A percentile compares a stretch with the other conserved stretches of the same genome.
Conservation (phyloP, 306 rosid genomes). For the Phaseolus lunatus region DNA sequence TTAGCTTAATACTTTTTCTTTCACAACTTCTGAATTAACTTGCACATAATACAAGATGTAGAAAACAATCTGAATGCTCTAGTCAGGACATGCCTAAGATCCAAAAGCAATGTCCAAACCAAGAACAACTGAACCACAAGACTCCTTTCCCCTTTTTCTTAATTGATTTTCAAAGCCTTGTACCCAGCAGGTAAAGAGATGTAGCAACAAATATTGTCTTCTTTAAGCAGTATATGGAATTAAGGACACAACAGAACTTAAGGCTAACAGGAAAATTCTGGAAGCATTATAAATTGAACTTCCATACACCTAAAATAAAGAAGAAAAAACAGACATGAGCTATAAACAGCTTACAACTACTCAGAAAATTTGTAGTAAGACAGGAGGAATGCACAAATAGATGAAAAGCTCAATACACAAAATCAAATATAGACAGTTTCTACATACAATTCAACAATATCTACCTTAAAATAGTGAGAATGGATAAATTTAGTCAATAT, state of each 20-base stretch:
- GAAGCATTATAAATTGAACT: constrained; percentile 1
- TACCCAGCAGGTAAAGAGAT: background rate
- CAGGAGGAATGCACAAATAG: background rate
- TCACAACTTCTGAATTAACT: constrained; percentile 8
- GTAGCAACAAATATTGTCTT: background rate
- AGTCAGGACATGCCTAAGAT: constrained; percentile 5
- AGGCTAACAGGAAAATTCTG: constrained; percentile 13
- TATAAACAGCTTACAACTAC: constrained; percentile 5
- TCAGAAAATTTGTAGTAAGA: background rate
- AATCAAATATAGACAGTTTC: constrained; percentile 12
- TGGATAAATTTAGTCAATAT: constrained; percentile 80
- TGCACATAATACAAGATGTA: constrained; percentile 25
- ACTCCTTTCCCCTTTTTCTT: background rate
- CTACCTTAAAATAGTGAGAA: constrained; percentile 86
- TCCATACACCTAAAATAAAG: background rate
- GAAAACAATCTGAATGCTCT: background rate
- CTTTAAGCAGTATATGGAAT: background rate
- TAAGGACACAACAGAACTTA: constrained; percentile 4
- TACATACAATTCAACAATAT: constrained; percentile 22
- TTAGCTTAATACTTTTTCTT: background rate
- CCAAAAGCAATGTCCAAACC: constrained; percentile 5
- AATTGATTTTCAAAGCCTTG: constrained; percentile 1
- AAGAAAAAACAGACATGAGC: constrained; percentile 8
- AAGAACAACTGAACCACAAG: constrained; percentile 19
- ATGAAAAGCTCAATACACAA: constrained; percentile 12